Evolutionary conservation across 768 basidiomycete species (phyloP), one percentile per base, ranked within the genome.

Genomic region (Cystofilobasidium capitatum): DNA sequence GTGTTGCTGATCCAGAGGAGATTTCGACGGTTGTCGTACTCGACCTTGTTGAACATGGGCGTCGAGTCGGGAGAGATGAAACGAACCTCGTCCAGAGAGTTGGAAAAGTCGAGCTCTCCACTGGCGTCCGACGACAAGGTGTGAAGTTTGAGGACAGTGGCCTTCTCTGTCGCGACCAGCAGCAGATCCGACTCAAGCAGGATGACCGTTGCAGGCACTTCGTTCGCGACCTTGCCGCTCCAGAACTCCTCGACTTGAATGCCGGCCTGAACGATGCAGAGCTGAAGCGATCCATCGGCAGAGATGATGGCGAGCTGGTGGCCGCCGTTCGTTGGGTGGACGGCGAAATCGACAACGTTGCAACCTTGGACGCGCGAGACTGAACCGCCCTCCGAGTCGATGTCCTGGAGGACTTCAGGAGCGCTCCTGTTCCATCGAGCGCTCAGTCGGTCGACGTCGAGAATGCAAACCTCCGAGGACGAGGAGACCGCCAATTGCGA

Each of bases 1-100:
- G 60, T 68, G 66, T 68, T 68, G 59, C 58, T n/a, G n/a, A 62
- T 26, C 59, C 58, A 66, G 33, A 66, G 42, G 29, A 66, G 35
- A 8, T 40, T 20, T 16, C 65, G 22, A 14, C 36, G 44, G 22
- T 40, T 22, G 33, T 68, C 66, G 37, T 22, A 42, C 60, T 62
- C 66, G 24, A 68, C 31, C 66, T 68, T 68, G 17, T 20, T 26
- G 13, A 68, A 68, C 39, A 42, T 61, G 26, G 29, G 12, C 20
- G 54, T 33, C 3, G 29, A 26, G 14, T 55, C 51, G 14, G 51
- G 51, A 5, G 29, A 26, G 6, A 14, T 5, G 31, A 55, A 55
- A 31, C 51, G 51, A 31, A 55, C 29, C 51, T 55, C 51, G 16
- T 55, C 51, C 8, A 55, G 31, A 3, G 51, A 31, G 17, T 55